These are phyloP conservation scores for Dimargaris xerosporica DNA, from an alignment of 192 early-diverging fungal genomes.

Conservation along the genomic window DNA sequence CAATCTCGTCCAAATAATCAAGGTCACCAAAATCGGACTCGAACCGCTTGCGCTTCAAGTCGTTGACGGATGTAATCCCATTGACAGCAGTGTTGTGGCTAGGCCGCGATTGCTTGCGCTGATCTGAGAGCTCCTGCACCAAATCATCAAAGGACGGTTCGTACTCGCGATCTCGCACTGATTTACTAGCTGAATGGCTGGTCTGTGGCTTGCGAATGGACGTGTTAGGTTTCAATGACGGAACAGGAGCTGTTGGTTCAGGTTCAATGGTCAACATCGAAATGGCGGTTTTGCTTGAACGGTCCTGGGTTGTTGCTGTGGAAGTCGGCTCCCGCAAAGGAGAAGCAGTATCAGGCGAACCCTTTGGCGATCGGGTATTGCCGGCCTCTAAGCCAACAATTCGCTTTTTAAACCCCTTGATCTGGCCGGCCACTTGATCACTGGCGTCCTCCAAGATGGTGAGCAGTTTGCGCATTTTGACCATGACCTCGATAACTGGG, in stretches of 20 bases:
- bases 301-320: no score
- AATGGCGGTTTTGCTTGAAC: no score
- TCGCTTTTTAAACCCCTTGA: slow-evolving; percentile 26
- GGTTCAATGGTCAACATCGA: no score
- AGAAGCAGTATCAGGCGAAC: no score
- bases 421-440: slow-evolving; percentile 32
- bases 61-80: slow-evolving; percentile 16
- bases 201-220: no score
- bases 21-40: slow-evolving; percentile 62
- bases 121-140: slow-evolving; percentile 14
- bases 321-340: no score
- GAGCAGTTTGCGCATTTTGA: slow-evolving; percentile 54
- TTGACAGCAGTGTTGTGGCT: background rate
- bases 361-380: background rate
- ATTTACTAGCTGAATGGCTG: no score
- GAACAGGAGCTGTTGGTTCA: no score
- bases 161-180: background rate
- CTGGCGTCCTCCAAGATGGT: slow-evolving; percentile 51
- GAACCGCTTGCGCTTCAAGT: slow-evolving; percentile 19
- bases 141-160: slow-evolving; percentile 18
- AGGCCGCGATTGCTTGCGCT: background rate
- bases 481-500: slow-evolving; percentile 70
- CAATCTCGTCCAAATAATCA: slow-evolving; percentile 53
- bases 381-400: slow-evolving; percentile 1
- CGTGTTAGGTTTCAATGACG: no score